Evolutionary conservation across 1,284 basidiomycete species (phyloP), one percentile per base, ranked within the genome.

Genomic region (Sanghuangporus weigelae): DNA sequence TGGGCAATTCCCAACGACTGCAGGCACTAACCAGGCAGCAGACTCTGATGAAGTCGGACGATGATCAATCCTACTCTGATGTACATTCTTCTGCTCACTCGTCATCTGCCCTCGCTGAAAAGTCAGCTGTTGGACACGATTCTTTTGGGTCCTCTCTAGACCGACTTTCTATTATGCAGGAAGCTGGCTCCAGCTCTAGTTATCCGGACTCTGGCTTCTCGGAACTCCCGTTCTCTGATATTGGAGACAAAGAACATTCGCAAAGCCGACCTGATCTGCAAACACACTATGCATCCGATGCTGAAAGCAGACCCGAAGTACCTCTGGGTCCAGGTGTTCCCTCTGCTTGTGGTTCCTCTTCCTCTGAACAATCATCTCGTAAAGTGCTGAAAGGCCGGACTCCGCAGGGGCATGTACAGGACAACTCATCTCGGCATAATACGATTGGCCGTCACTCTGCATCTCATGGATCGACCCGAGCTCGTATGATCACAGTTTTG

Each of bases 141-240:
- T 48, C 23, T 11, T 42, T 49, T 31, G 26, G 36, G 36, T 51
- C 38, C 40, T 35, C 51, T 19, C 8, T 44, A 21, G 63, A 64
- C 49, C 10, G 19, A 12, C 7, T 48, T 21, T 65, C 63, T 39
- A 44, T 48, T 50, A 49, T 57, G 39, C 59, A 50, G 36, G 59
- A 65, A 42, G 21, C 16, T 6, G 46, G 38, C 19, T 56, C 63
- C 6, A 42, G 23, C 26, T 56, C 63, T 12, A 48, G 26, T 16
- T 57, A 59, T 39, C 31, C 40, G 12, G 55, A 65, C 40, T 61
- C 58, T 16, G 59, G 63, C 11, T 65, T 65, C 39, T 60, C 59
- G 11, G 63, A 65, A 46, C 55, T 61, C 7, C 46, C 42, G 19
- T 65, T 65, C 21, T 40, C 44, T 7, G 63, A 65, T 48, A 44